A percentile compares a stretch with the other conserved stretches of the same genome.
phyloP scores from a whole-genome alignment of 352 stramenopile species.

The Pythium apleroticum region DNA sequence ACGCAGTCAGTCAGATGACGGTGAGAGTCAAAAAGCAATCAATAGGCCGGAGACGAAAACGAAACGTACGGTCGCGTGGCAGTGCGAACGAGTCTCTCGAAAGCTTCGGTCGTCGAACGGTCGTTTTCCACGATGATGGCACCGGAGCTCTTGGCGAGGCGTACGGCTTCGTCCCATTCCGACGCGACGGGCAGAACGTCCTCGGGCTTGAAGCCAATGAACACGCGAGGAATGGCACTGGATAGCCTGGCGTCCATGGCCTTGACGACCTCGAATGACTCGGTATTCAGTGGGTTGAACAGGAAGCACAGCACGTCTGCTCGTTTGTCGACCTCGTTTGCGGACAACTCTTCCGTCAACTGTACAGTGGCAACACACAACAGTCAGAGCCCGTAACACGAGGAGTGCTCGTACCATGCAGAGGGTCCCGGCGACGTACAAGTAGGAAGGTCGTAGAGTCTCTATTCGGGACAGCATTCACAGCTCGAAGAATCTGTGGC shows the following conservation, averaged over 20 bases:
- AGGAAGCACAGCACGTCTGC: constrained; percentile 74
- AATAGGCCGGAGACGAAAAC: background rate
- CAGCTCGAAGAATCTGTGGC: constrained; percentile 49
- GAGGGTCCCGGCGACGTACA: constrained; percentile 31
- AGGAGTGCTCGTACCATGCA: background rate
- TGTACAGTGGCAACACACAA: constrained; percentile 12
- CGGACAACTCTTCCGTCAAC: constrained; percentile 64
- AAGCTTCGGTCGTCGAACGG: constrained; percentile 43
- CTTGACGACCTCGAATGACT: constrained; percentile 46
- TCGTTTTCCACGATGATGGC: constrained; percentile 23
- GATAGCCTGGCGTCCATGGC: constrained; percentile 58
- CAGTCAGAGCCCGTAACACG: background rate
- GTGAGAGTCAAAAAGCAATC: background rate
- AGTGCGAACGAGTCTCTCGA: constrained; percentile 23
- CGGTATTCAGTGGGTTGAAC: constrained; percentile 53
- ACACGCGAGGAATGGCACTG: constrained; percentile 51
- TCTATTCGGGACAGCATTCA: constrained; percentile 49
- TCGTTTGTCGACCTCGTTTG: constrained; percentile 66
- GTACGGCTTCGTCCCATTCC: constrained; percentile 21
- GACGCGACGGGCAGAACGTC: background rate
- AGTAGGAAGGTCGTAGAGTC: constrained; percentile 67
- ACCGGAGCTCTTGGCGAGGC: constrained; percentile 7
- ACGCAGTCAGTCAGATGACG: too few relatives aligned
- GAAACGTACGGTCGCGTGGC: constrained; percentile 29
- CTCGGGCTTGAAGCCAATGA: constrained; percentile 51